Evolutionary conservation across 2,329 filamentous ascomycete genomes (phyloP).

Genomic region (Metarhizium sp.): DNA sequence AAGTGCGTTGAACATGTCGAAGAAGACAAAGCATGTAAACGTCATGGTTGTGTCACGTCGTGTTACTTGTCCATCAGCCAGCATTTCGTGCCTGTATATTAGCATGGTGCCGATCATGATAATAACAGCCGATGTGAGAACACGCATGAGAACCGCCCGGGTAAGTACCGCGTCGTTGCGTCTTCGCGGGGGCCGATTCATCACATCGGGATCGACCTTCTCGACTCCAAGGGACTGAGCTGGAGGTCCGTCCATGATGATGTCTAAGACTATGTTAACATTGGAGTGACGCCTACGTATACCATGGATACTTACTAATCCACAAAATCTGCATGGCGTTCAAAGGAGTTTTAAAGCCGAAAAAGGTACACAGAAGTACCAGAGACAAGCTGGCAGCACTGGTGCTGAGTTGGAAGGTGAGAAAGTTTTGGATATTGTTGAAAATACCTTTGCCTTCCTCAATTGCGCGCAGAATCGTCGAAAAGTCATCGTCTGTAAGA

Average conservation of each 20-base stretch:
- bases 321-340: conserved; percentile 99
- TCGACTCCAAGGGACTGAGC: conserved; percentile 96
- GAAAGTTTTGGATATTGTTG: conserved; percentile 98
- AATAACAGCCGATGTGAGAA: conserved; percentile 76
- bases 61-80: conserved; percentile 69
- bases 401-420: conserved; percentile 96
- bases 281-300: neutral
- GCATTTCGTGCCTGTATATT: conserved; percentile 89
- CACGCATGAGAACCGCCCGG: conserved; percentile 67
- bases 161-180: conserved; percentile 90
- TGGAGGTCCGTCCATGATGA: conserved; percentile 98
- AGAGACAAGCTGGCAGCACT: conserved; percentile 87
- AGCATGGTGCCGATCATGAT: conserved; percentile 90
- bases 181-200: conserved; percentile 77
- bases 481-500: conserved; percentile 80
- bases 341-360: conserved; percentile 89
- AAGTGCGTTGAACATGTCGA: conserved; percentile 99
- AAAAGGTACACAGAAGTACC: conserved; percentile 83
- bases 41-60: conserved; percentile 98
- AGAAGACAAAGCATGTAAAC: conserved; percentile 96
- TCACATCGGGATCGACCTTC: conserved; percentile 86
- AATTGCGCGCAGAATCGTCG: conserved; percentile 86
- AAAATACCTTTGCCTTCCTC: conserved; percentile 99
- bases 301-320: conserved; percentile 69
- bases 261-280: conserved; percentile 50